These are phyloP conservation scores for Lagenaria siceraria DNA, from an alignment of 306 rosid genomes.

Conservation along the genomic window DNA sequence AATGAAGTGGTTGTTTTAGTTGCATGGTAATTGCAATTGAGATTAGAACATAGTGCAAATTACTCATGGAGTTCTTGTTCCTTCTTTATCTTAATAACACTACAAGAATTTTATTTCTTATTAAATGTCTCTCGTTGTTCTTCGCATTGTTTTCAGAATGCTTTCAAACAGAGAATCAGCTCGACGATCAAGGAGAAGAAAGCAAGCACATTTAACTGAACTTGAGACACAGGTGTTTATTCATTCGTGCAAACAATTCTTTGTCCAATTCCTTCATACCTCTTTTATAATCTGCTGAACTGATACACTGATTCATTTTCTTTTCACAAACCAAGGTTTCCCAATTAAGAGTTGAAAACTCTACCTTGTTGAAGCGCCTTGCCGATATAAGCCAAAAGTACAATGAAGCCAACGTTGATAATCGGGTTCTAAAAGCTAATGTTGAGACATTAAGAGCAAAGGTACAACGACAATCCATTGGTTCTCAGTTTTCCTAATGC, in stretches of 20 bases:
- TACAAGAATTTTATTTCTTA: background rate
- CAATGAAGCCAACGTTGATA: conserved; percentile 62
- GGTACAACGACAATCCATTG: conserved; percentile 26
- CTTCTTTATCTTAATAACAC: background rate
- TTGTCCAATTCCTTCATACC: background rate
- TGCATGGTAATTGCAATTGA: background rate
- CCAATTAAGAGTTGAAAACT: conserved; percentile 73
- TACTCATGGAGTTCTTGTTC: background rate
- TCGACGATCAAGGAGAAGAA: conserved; percentile 91
- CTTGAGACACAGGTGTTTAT: conserved; percentile 67
- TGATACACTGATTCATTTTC: background rate
- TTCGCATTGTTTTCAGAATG: conserved; percentile 44
- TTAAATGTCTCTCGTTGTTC: background rate
- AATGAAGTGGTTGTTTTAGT: background rate
- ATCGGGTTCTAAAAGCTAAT: conserved; percentile 80
- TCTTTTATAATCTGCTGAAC: background rate
- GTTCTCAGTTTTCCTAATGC: background rate
- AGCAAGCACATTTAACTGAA: conserved; percentile 92
- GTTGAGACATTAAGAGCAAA: conserved; percentile 89
- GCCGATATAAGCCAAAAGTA: conserved; percentile 52
- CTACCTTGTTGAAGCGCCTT: conserved; percentile 65
- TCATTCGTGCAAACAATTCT: background rate
- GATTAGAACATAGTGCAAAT: background rate
- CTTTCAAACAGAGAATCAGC: conserved; percentile 97
- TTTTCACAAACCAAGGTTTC: conserved; percentile 40